Conservation (phyloP, 2,329 filamentous ascomycete species). For the Phyllosticta citribraziliensis region DNA sequence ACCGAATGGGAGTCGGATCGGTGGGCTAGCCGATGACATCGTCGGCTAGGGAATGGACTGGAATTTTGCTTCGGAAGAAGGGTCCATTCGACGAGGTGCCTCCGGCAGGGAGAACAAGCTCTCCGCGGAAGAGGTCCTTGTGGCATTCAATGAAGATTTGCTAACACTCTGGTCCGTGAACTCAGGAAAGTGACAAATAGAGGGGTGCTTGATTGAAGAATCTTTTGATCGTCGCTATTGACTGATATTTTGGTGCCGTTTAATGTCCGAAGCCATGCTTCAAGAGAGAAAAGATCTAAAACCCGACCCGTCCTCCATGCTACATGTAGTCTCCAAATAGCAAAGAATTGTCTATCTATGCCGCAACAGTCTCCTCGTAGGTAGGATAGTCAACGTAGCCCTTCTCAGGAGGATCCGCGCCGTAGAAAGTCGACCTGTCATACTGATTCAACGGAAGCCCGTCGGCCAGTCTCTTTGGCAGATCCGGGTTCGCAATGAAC, state of each 20-base stretch:
- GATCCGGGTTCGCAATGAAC: slow-evolving; percentile 35
- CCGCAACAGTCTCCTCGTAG: slow-evolving; percentile 12
- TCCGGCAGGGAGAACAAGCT: neutral
- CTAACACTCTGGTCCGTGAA: too few relatives aligned
- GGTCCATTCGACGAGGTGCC: too few relatives aligned
- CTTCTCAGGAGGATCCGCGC: slow-evolving; percentile 23
- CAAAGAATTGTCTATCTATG: neutral
- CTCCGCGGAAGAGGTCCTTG: neutral
- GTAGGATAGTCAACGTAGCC: slow-evolving; percentile 35
- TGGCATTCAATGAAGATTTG: neutral
- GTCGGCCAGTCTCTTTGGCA: slow-evolving; percentile 28
- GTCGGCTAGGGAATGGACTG: neutral
- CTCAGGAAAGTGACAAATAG: too few relatives aligned
- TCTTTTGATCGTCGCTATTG: too few relatives aligned
- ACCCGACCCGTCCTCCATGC: neutral
- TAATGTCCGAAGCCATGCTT: neutral
- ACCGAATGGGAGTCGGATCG: neutral
- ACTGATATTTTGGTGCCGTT: too few relatives aligned
- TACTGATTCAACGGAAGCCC: slow-evolving; percentile 28
- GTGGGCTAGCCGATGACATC: neutral
- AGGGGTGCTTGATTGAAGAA: too few relatives aligned
- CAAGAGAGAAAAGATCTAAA: neutral
- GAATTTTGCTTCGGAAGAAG: too few relatives aligned
- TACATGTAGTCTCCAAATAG: neutral
- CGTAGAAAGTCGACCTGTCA: slow-evolving; percentile 36